Evolutionary conservation across 129 eudicot genomes (phyloP).

Genomic region (Ambrosia trifida): DNA sequence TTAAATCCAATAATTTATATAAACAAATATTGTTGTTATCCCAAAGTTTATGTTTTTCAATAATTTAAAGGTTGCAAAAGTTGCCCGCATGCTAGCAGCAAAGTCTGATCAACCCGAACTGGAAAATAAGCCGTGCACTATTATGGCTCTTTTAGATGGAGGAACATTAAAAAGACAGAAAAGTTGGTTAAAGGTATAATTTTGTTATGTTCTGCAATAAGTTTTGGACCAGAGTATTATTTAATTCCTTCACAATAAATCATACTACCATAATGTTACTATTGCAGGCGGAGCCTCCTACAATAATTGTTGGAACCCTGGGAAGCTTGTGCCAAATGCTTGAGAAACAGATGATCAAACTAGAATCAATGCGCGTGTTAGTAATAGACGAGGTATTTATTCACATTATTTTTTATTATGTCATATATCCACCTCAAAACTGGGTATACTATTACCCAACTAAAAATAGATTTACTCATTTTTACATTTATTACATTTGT

Average conservation of each 20-base stretch:
- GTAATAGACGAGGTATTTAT: slow-evolving; percentile 82
- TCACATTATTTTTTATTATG: not conserved
- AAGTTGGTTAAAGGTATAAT: slow-evolving; percentile 83
- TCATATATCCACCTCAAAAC: not conserved
- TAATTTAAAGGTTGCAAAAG: slow-evolving; percentile 69
- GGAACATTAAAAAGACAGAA: slow-evolving; percentile 90
- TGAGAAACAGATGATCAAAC: slow-evolving; percentile 60
- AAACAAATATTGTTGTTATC: not conserved
- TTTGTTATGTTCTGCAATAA: not conserved
- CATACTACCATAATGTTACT: not conserved
- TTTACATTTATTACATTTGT: not conserved
- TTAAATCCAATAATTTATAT: not conserved
- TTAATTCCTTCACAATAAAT: slow-evolving; percentile 1
- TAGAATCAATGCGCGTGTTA: slow-evolving; percentile 70
- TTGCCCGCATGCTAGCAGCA: slow-evolving; percentile 81
- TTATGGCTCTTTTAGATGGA: slow-evolving; percentile 97
- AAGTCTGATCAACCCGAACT: slow-evolving; percentile 44
- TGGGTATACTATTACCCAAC: not conserved
- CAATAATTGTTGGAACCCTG: slow-evolving; percentile 80
- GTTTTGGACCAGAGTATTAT: slow-evolving; percentile 2
- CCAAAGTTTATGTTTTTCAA: slow-evolving; percentile 15
- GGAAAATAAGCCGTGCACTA: slow-evolving; percentile 62
- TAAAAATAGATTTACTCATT: not conserved
- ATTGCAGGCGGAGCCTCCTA: slow-evolving; percentile 87
- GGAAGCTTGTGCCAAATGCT: slow-evolving; percentile 88